phyloP scores from a whole-genome alignment of 108 stramenopile species.

The Asterionellopsis glacialis region DNA sequence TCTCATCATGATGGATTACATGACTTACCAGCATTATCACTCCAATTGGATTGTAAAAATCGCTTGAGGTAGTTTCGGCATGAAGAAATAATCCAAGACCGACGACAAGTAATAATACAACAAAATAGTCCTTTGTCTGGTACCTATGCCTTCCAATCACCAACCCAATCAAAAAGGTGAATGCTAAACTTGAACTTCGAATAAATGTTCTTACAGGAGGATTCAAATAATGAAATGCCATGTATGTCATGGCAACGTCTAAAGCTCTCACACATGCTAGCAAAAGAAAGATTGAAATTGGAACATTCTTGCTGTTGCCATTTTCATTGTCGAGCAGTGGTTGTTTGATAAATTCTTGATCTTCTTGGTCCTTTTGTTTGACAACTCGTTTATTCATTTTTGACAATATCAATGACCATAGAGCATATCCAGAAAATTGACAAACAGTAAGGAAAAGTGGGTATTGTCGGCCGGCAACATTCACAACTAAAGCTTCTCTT shows the following conservation, averaged over 20 bases:
- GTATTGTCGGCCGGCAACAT: conserved; percentile 12
- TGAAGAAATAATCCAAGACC: conserved; percentile 18
- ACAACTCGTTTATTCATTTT: neutral
- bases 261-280: conserved; percentile 15
- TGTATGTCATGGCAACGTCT: conserved; percentile 23
- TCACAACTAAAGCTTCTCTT: conserved; percentile 18
- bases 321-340: neutral
- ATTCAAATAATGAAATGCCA: conserved; percentile 16
- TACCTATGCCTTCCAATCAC: conserved; percentile 14
- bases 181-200: conserved; percentile 16
- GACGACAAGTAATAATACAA: conserved; percentile 12
- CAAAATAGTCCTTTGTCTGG: conserved; percentile 8
- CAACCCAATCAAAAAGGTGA: conserved; percentile 20
- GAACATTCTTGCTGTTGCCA: neutral
- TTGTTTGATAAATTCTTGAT: neutral
- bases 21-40: conserved; percentile 12
- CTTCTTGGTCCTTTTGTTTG: neutral
- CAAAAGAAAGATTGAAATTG: neutral
- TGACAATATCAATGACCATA: conserved; percentile 7
- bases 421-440: conserved; percentile 19
- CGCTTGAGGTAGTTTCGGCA: conserved; percentile 13
- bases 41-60: conserved; percentile 16
- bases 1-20: neutral
- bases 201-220: conserved; percentile 25
- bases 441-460: conserved; percentile 14